phyloP scores from a whole-genome alignment of 2,329 filamentous ascomycete species.

The Aspergillus sclerotialis region DNA sequence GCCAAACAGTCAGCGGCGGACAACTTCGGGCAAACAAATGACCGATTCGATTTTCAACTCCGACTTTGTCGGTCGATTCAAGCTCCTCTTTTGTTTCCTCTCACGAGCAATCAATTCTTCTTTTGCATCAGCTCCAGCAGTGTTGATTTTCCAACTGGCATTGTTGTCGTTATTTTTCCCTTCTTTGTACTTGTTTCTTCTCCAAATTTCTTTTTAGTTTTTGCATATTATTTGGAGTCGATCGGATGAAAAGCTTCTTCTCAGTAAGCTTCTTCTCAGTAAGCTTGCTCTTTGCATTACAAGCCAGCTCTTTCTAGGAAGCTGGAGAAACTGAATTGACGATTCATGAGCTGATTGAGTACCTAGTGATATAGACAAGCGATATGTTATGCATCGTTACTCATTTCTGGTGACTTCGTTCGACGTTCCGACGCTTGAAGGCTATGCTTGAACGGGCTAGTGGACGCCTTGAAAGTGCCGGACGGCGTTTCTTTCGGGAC shows the following conservation, averaged over 20 bases:
- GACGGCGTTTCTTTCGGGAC: slow-evolving; percentile 38
- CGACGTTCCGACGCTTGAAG: slow-evolving; percentile 22
- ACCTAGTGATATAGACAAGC: slow-evolving; percentile 2
- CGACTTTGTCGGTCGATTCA: slow-evolving; percentile 3
- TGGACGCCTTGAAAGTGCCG: slow-evolving; percentile 44
- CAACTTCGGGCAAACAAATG: slow-evolving; percentile 26
- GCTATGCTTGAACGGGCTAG: slow-evolving; percentile 48
- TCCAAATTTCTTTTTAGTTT: no score
- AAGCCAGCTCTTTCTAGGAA: slow-evolving; percentile 7
- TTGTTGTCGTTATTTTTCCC: not conserved
- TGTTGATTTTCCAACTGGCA: not conserved
- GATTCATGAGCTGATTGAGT: not conserved
- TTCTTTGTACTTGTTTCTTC: no score
- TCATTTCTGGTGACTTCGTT: slow-evolving; percentile 18
- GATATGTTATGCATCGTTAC: slow-evolving; percentile 21
- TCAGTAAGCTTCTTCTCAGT: not conserved
- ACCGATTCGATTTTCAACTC: slow-evolving; percentile 16
- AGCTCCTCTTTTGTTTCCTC: not conserved
- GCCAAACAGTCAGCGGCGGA: slow-evolving; percentile 20
- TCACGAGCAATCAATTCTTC: slow-evolving; percentile 1
- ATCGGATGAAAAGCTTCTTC: not conserved
- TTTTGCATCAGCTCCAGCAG: not conserved
- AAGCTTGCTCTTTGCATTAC: slow-evolving; percentile 11
- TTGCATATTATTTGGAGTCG: no score
- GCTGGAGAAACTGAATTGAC: not conserved